Base-by-base conservation (phyloP, 345 rosid species). In the Draba incana region DNA sequence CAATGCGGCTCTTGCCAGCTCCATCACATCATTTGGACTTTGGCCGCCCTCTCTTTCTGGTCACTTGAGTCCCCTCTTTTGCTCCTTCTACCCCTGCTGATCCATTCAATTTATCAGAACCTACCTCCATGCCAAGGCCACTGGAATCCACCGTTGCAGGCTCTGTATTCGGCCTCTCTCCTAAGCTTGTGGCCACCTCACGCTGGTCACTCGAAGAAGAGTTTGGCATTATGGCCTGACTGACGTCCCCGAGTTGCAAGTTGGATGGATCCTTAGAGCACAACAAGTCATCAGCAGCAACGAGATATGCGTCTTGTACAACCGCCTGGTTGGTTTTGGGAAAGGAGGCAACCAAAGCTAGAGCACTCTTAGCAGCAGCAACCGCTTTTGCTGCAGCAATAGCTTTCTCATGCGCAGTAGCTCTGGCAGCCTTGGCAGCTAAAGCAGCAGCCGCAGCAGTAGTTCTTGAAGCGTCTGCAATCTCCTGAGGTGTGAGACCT, bases 331-430 rank as follows among this genome's bases (percentile, higher is more conserved):
- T 44, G 1, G 89, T 81, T 61, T 31, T 44, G 1, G 88, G 82
- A 71, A 90, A 84, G 30, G 85, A 78, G n/a, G 88, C 85, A 67
- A 93, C 83, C 71, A 93, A 72, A 15, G 84, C 88, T 56, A 93
- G 70, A 69, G 97, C 96, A 57, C 15, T 81, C 77, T 80, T 90
- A 50, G 97, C 96, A 15, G 86, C 86, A 14, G 88, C 79, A 42
- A 84, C 71, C 2, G 97, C 97, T 79, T 77, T 86, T 11, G 89
- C 84, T 14, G 98, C 98, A 33, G 78, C 66, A 54, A 72, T 79
- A 15, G 96, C 98, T 78, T 90, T 93, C 80, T 80, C 86, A 59
- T 85, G 86, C 2, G 98, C 96, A 41, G 81, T 79, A 66, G 88
- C 84, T 81, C 86, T 83, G 3, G 98, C 97, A 14, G 72, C 86